Evolutionary conservation across 2,329 filamentous ascomycete species (phyloP).

Genomic region (Aspergillus costaricaensis): DNA sequence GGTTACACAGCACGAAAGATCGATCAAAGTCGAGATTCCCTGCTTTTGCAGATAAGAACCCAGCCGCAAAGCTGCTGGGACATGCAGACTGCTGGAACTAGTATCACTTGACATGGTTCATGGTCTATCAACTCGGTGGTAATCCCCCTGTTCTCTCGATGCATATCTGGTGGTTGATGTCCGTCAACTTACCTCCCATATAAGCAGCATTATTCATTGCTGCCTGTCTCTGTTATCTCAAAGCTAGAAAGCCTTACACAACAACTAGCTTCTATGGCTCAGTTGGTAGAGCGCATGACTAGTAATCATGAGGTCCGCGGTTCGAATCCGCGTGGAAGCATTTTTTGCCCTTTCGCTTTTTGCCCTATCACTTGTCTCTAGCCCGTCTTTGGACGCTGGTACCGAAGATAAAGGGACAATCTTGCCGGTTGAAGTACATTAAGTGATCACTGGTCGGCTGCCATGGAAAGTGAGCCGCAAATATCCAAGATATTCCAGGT

Average conservation of each 20-base stretch:
- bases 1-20: constrained; percentile 3
- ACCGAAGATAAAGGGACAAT: no score
- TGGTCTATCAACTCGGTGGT: no score
- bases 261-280: neutral
- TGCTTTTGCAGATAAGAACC: neutral
- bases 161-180: no score
- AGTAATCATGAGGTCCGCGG: neutral
- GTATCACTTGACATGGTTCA: neutral
- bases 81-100: neutral
- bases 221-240: no score
- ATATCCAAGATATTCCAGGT: no score
- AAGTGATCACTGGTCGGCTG: no score
- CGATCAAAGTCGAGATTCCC: constrained; percentile 7
- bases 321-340: neutral
- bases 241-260: neutral
- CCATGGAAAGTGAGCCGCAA: no score
- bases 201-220: no score
- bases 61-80: neutral
- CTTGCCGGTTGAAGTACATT: no score
- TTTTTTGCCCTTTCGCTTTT: neutral
- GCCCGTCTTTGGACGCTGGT: neutral
- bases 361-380: neutral
- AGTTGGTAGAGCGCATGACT: neutral
- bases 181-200: no score
- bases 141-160: no score